Percentiles rank a stretch among this genome's conserved stretches.
Conservation (phyloP, 495 filamentous ascomycete genomes). For the Podospora conica region DNA sequence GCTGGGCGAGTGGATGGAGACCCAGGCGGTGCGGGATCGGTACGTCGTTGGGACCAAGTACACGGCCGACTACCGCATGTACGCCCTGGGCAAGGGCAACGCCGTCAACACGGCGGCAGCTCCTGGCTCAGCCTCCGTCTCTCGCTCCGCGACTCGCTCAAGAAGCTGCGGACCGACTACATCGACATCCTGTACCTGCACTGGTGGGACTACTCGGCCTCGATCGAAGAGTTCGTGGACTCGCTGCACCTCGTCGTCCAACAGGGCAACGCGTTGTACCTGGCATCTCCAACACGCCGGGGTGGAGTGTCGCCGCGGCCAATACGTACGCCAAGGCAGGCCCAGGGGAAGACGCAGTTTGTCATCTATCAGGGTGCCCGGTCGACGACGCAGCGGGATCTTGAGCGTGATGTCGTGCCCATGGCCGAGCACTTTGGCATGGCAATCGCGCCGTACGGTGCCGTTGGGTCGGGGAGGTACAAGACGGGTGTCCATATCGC, state of each 20-base stretch:
- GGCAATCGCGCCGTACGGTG: constrained; percentile 53
- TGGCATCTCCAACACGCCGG: constrained; percentile 57
- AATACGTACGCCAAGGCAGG: constrained; percentile 55
- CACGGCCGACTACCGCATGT: constrained; percentile 41
- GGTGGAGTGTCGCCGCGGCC: constrained; percentile 55
- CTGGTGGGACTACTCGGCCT: constrained; percentile 55
- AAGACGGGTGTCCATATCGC: constrained; percentile 37
- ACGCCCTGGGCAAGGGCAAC: constrained; percentile 11
- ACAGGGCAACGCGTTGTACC: constrained; percentile 56
- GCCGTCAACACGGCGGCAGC: constrained; percentile 45
- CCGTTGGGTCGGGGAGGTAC: constrained; percentile 50
- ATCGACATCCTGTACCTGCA: constrained; percentile 62
- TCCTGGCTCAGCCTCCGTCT: constrained; percentile 47
- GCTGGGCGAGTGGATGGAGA: constrained; percentile 19
- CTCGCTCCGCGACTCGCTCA: constrained; percentile 49
- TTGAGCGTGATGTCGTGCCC: constrained; percentile 53
- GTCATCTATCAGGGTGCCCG: constrained; percentile 60
- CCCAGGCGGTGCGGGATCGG: neutral
- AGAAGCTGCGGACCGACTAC: constrained; percentile 58
- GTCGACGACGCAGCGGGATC: constrained; percentile 48
- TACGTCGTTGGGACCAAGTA: constrained; percentile 67
- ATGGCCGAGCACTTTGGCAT: constrained; percentile 52
- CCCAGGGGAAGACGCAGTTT: constrained; percentile 57
- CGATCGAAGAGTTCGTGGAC: constrained; percentile 57
- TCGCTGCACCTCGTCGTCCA: constrained; percentile 50